Conservation (phyloP, 768 basidiomycete species). For the Hysterangium stoloniferum region DNA sequence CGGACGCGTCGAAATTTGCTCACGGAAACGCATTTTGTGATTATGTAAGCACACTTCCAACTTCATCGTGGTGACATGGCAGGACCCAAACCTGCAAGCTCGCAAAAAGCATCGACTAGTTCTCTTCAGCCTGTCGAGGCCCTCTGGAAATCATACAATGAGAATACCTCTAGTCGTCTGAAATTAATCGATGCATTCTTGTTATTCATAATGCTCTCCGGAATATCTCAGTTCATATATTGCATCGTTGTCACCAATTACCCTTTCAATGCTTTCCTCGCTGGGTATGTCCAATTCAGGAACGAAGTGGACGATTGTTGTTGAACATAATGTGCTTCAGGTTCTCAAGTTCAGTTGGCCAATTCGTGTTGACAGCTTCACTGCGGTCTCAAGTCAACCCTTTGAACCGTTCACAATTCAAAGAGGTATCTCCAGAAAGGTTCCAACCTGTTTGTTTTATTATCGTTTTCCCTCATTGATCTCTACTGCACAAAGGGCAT, state of each 20-base stretch:
- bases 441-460: constrained; percentile 31
- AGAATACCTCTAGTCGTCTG: constrained; percentile 72
- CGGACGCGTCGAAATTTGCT: constrained; percentile 11
- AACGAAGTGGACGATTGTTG: background rate
- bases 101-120: constrained; percentile 1
- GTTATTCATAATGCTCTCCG: constrained; percentile 84
- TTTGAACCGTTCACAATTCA: constrained; percentile 73
- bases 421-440: constrained; percentile 90
- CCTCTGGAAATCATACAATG: constrained; percentile 71
- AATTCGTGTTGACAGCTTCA: constrained; percentile 92
- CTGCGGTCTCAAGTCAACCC: constrained; percentile 90
- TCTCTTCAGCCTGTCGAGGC: constrained; percentile 35
- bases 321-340: constrained; percentile 33
- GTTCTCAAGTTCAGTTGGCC: constrained; percentile 88
- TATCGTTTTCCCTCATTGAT: constrained; percentile 2
- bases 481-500: constrained; percentile 54
- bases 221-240: constrained; percentile 85
- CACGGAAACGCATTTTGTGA: background rate
- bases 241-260: constrained; percentile 87
- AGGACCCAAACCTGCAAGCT: constrained; percentile 5
- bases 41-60: constrained; percentile 1
- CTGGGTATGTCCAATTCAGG: constrained; percentile 57
- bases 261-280: constrained; percentile 96
- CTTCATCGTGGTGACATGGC: constrained; percentile 3
- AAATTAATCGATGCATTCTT: constrained; percentile 94